These are phyloP conservation scores for Barnettozyma sucrosica DNA, from an alignment of 805 yeast species.

Conservation along the genomic window DNA sequence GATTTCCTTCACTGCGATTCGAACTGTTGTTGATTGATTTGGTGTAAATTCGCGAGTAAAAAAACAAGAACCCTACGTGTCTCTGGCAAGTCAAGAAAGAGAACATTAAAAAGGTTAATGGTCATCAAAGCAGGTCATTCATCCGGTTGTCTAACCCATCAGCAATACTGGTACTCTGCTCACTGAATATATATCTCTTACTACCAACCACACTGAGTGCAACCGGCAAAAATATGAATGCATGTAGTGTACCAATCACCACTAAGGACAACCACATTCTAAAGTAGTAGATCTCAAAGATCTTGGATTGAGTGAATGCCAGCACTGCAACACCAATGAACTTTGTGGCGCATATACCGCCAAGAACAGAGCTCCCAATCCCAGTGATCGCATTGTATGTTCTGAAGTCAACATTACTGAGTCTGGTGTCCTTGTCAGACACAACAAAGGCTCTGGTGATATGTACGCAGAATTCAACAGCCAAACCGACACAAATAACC, in stretches of 20 bases:
- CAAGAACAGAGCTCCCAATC: conserved; percentile 87
- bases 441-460: conserved; percentile 65
- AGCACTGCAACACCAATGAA: conserved; percentile 81
- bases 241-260: conserved; percentile 69
- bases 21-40: too few relatives aligned
- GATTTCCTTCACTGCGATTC: not conserved
- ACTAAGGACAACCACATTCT: conserved; percentile 89
- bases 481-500: conserved; percentile 87
- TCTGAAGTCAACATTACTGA: conserved; percentile 25
- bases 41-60: not conserved
- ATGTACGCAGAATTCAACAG: conserved; percentile 91
- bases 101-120: not conserved
- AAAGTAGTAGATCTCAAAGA: conserved; percentile 88
- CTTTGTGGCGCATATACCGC: conserved; percentile 88
- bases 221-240: conserved; percentile 75
- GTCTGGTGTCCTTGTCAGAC: conserved; percentile 31
- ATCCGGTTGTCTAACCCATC: conserved; percentile 25
- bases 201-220: conserved; percentile 62
- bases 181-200: conserved; percentile 39
- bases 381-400: conserved; percentile 57
- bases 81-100: not conserved
- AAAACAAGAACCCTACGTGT: too few relatives aligned
- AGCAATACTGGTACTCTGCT: conserved; percentile 28
- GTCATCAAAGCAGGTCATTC: conserved; percentile 5
- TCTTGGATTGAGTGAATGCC: conserved; percentile 81